These are phyloP conservation scores for Pisolithus marmoratus DNA, from an alignment of 768 basidiomycete species.

Conservation along the genomic window DNA sequence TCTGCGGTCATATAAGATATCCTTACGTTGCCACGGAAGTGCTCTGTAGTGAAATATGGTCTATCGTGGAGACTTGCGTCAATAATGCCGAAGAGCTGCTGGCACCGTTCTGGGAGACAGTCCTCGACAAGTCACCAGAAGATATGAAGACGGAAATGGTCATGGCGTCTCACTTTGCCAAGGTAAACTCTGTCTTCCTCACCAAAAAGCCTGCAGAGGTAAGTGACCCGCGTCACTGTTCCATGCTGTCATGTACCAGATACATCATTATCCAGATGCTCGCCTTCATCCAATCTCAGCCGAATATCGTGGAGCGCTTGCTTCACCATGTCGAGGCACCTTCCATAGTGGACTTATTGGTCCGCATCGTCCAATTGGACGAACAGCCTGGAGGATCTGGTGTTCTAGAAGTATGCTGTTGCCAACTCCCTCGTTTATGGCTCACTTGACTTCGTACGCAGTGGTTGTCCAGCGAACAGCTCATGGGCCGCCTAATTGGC, in stretches of 20 bases:
- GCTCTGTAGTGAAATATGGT: slow-evolving; percentile 93
- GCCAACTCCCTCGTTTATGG: slow-evolving; percentile 25
- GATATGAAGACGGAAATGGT: slow-evolving; percentile 85
- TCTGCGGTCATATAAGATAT: slow-evolving; percentile 51
- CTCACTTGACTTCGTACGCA: slow-evolving; percentile 34
- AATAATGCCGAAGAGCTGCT: slow-evolving; percentile 66
- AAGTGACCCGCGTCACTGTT: slow-evolving; percentile 25
- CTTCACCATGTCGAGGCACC: slow-evolving; percentile 84
- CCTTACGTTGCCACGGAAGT: slow-evolving; percentile 93
- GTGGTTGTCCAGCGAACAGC: slow-evolving; percentile 84
- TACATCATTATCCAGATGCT: slow-evolving; percentile 63
- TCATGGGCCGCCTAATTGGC: slow-evolving; percentile 76
- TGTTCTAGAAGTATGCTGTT: slow-evolving; percentile 75
- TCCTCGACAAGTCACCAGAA: slow-evolving; percentile 72
- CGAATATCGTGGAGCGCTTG: slow-evolving; percentile 74
- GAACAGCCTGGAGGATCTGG: slow-evolving; percentile 76
- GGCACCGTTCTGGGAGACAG: slow-evolving; percentile 87
- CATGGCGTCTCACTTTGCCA: slow-evolving; percentile 90
- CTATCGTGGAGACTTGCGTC: slow-evolving; percentile 86
- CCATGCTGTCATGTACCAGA: slow-evolving; percentile 11
- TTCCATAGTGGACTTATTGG: slow-evolving; percentile 85
- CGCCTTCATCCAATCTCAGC: slow-evolving; percentile 80
- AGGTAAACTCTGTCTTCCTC: slow-evolving; percentile 86
- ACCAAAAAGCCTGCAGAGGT: slow-evolving; percentile 89
- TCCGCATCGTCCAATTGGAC: slow-evolving; percentile 86